A percentile compares a stretch with the other conserved stretches of the same genome.
Evolutionary conservation across 106 monocot genomes (phyloP).

Genomic region (Chionographis japonica): DNA sequence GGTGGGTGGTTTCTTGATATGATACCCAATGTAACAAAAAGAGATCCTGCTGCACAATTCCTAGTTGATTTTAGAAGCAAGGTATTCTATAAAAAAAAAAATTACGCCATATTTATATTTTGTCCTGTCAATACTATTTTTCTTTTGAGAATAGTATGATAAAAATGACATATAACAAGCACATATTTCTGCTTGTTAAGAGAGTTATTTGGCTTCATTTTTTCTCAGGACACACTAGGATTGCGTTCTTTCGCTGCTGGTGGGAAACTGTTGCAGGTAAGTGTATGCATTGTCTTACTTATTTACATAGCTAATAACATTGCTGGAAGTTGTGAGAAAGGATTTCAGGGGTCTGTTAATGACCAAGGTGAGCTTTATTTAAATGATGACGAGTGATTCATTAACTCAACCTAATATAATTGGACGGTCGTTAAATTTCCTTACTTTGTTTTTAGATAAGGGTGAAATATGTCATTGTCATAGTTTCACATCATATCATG

Average conservation of each 20-base stretch:
- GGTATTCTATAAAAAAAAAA: constrained; percentile 31
- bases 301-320: no score
- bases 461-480: no score
- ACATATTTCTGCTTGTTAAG: neutral
- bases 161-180: neutral
- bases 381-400: no score
- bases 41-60: constrained; percentile 95
- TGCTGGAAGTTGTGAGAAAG: no score
- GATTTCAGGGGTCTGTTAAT: no score
- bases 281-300: neutral
- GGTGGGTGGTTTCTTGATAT: constrained; percentile 84
- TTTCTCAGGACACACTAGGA: constrained; percentile 67
- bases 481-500: no score
- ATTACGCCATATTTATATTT: no score
- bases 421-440: no score
- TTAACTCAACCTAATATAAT: no score
- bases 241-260: constrained; percentile 87
- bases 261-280: constrained; percentile 91
- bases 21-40: constrained; percentile 72
- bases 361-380: no score
- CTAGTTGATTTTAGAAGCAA: constrained; percentile 73
- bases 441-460: no score
- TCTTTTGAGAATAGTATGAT: neutral
- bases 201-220: neutral
- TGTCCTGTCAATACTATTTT: neutral